phyloP scores from a whole-genome alignment of 495 filamentous ascomycete genomes.

The Astrocystis sublimbata region DNA sequence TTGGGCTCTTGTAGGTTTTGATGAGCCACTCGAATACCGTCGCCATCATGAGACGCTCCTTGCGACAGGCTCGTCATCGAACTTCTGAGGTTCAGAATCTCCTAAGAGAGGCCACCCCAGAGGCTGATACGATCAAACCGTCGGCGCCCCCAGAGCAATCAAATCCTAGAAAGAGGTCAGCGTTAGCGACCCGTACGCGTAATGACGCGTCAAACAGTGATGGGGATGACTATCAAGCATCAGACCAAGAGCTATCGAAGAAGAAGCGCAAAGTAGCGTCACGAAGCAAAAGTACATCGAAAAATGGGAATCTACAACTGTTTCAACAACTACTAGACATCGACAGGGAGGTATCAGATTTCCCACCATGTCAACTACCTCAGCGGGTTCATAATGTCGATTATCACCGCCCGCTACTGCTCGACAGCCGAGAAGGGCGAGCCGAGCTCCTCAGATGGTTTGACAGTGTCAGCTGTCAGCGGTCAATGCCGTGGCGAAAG shows the following conservation, averaged over 20 bases:
- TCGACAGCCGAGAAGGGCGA: conserved; percentile 29
- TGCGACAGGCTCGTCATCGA: conserved; percentile 2
- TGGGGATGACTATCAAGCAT: conserved; percentile 12
- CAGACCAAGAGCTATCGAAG: background rate
- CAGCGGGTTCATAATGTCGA: conserved; percentile 19
- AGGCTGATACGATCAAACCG: background rate
- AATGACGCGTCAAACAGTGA: conserved; percentile 11
- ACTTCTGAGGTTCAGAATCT: background rate
- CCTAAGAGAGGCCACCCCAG: background rate
- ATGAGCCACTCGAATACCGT: background rate
- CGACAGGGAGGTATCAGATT: background rate
- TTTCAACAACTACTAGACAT: background rate
- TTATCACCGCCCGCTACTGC: conserved; percentile 48
- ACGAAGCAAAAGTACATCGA: background rate
- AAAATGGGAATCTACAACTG: background rate
- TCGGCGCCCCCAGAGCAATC: background rate
- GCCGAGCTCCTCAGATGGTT: conserved; percentile 44
- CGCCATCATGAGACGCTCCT: conserved; percentile 17
- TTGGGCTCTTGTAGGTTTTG: background rate
- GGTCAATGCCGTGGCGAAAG: conserved; percentile 53
- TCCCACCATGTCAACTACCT: conserved; percentile 12
- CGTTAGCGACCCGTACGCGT: background rate
- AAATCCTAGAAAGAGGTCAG: conserved; percentile 2
- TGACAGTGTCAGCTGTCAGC: conserved; percentile 30
- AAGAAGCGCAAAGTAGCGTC: conserved; percentile 15